Conservation (phyloP, 1,284 basidiomycete species). For the Papiliotrema laurentii region DNA sequence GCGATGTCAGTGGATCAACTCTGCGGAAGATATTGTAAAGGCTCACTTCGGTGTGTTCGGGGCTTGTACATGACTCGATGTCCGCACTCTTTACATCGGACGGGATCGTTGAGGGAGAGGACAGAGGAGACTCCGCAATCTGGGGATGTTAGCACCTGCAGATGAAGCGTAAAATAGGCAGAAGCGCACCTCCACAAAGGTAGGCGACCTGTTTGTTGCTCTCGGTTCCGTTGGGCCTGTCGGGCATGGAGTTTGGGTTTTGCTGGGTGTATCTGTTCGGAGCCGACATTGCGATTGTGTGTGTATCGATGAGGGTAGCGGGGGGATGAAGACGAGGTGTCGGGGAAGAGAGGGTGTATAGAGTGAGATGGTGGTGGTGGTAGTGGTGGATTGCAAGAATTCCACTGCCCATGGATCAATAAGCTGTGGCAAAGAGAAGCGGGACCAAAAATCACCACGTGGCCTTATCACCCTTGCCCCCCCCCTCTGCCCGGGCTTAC, state of each 20-base stretch:
- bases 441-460: too few species aligned
- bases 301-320: too few species aligned
- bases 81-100: constrained; percentile 94
- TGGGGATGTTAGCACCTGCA: constrained; percentile 38
- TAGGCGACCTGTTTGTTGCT: constrained; percentile 69
- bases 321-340: too few species aligned
- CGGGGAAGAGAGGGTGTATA: too few species aligned
- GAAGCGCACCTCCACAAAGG: constrained; percentile 74
- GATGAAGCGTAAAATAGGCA: background rate
- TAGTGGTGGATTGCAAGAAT: too few species aligned
- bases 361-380: too few species aligned
- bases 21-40: background rate
- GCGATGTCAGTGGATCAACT: background rate
- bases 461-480: too few species aligned
- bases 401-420: too few species aligned
- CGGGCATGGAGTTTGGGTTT: constrained; percentile 40
- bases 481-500: too few species aligned
- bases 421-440: too few species aligned
- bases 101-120: constrained; percentile 88
- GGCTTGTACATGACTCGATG: constrained; percentile 99
- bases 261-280: constrained; percentile 18
- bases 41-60: constrained; percentile 87
- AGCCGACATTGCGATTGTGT: too few species aligned
- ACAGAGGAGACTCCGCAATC: constrained; percentile 93
- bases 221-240: constrained; percentile 25